Conservation (phyloP, 441 rosid species). For the Adansonia grandidieri region DNA sequence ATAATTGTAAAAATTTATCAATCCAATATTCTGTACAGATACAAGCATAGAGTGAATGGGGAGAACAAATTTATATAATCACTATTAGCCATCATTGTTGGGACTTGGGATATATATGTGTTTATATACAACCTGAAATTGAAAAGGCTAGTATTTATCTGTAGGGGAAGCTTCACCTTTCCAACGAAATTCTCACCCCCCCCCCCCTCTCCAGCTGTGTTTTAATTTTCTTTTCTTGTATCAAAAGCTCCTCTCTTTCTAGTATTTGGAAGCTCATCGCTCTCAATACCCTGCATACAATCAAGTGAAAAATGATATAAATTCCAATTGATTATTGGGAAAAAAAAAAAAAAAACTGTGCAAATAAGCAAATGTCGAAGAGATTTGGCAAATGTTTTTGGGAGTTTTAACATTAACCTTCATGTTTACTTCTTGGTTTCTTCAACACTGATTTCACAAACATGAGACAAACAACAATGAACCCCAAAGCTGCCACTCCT, state of each 20-base stretch:
- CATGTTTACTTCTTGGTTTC: constrained; percentile 52
- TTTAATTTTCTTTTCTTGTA: not conserved
- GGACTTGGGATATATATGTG: not conserved
- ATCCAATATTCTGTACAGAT: not conserved
- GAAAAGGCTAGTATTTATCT: not conserved
- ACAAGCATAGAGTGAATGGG: not conserved
- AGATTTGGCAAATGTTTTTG: not conserved
- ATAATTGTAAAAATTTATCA: not conserved
- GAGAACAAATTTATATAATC: no score
- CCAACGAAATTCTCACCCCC: not conserved
- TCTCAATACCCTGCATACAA: constrained; percentile 28
- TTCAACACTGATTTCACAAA: constrained; percentile 54
- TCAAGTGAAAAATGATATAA: not conserved
- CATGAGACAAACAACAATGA: constrained; percentile 65
- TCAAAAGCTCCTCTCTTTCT: no score
- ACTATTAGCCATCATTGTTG: no score
- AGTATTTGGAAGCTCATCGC: not conserved
- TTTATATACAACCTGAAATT: not conserved
- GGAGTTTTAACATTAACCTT: constrained; percentile 20
- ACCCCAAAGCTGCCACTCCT: constrained; percentile 75
- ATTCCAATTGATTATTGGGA: not conserved
- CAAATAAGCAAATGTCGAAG: not conserved
- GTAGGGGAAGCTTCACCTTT: not conserved
- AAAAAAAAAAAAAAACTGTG: not conserved
- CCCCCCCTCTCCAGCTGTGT: not conserved